Evolutionary conservation across 495 filamentous ascomycete species (phyloP).

Genomic region (Viridothelium virens): DNA sequence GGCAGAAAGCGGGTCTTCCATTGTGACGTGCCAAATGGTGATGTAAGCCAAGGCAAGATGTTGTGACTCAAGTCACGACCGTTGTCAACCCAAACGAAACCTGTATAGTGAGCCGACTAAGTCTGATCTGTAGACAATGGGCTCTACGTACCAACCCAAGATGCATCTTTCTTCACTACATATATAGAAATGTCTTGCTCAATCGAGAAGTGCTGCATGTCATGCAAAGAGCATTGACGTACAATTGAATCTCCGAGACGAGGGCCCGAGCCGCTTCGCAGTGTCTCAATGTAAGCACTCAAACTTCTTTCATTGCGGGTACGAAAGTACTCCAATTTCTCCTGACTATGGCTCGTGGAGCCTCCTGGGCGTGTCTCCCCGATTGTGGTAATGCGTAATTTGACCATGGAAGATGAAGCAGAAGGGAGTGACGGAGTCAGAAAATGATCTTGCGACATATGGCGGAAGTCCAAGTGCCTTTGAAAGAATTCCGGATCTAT

Average conservation of each 20-base stretch:
- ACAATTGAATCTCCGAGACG: conserved; percentile 4
- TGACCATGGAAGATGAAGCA: not conserved
- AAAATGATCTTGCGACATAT: not conserved
- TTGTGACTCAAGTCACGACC: not conserved
- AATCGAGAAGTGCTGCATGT: conserved; percentile 3
- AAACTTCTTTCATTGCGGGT: not conserved
- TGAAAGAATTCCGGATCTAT: not conserved
- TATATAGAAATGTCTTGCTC: conserved; percentile 8
- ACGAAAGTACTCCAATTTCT: too few species aligned
- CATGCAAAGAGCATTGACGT: not conserved
- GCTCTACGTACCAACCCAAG: not conserved
- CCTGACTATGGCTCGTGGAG: too few species aligned
- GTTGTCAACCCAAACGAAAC: not conserved
- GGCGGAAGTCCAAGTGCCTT: not conserved
- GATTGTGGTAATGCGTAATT: not conserved
- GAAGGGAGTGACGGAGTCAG: not conserved
- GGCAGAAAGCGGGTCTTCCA: too few species aligned
- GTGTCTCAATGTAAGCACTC: not conserved
- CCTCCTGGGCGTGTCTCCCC: not conserved
- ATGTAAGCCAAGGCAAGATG: not conserved
- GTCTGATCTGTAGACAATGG: not conserved
- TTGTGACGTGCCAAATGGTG: not conserved
- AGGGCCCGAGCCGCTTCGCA: not conserved
- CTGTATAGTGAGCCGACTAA: not conserved
- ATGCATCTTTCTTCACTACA: not conserved